A percentile compares a stretch with the other conserved stretches of the same genome.
Evolutionary conservation across 2,329 filamentous ascomycete genomes (phyloP).

Genomic region (Colletotrichum sp.): DNA sequence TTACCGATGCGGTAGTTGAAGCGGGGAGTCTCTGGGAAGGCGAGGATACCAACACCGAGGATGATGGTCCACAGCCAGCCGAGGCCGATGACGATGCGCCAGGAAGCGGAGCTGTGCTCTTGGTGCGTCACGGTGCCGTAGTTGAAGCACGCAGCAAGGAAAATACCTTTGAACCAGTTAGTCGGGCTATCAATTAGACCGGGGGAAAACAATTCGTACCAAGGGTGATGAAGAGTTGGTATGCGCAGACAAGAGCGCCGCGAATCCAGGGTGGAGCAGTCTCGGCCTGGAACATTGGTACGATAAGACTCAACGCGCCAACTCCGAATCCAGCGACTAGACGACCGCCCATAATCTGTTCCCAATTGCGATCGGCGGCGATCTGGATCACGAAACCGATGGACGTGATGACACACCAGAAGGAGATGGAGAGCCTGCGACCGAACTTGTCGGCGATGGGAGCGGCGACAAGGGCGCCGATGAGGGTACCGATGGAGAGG

Average conservation of each 20-base stretch:
- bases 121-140: slow-evolving; percentile 56
- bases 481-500: slow-evolving; percentile 63
- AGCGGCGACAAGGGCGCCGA: slow-evolving; percentile 65
- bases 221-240: slow-evolving; percentile 75
- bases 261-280: slow-evolving; percentile 70
- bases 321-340: slow-evolving; percentile 71
- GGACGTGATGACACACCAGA: slow-evolving; percentile 65
- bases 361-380: slow-evolving; percentile 59
- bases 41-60: slow-evolving; percentile 52
- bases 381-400: slow-evolving; percentile 74
- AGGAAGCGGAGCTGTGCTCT: slow-evolving; percentile 52
- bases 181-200: slow-evolving; percentile 29
- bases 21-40: slow-evolving; percentile 58
- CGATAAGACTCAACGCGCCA: slow-evolving; percentile 66
- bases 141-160: slow-evolving; percentile 51
- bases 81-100: slow-evolving; percentile 64
- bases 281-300: slow-evolving; percentile 79
- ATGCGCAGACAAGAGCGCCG: slow-evolving; percentile 68
- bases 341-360: slow-evolving; percentile 69
- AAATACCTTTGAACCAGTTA: neutral
- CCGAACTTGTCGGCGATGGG: slow-evolving; percentile 70
- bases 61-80: slow-evolving; percentile 56
- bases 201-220: slow-evolving; percentile 66
- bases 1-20: slow-evolving; percentile 54
- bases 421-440: slow-evolving; percentile 65